These are phyloP conservation scores for Cercophora sp. DNA, from an alignment of 495 filamentous ascomycete species.

Conservation along the genomic window DNA sequence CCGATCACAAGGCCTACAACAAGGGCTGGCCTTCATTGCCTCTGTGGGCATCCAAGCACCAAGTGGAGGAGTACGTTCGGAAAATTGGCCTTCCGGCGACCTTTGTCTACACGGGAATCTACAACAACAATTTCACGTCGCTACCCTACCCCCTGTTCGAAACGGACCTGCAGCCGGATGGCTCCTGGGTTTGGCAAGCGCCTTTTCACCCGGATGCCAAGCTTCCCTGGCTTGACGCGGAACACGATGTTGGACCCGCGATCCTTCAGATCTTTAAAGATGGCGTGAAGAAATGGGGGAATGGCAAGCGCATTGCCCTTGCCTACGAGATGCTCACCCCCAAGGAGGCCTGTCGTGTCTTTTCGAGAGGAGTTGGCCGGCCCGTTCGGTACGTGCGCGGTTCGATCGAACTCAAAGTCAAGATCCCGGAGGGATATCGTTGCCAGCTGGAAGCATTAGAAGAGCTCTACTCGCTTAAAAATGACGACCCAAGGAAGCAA, in stretches of 20 bases:
- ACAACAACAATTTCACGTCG: constrained; percentile 98
- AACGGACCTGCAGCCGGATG: constrained; percentile 79
- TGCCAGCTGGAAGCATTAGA: constrained; percentile 77
- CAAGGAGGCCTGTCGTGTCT: constrained; percentile 71
- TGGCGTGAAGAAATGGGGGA: constrained; percentile 82
- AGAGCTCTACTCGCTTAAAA: constrained; percentile 56
- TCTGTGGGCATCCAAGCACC: constrained; percentile 87
- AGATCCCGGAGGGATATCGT: constrained; percentile 83
- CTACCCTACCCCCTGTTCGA: constrained; percentile 90
- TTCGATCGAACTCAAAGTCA: constrained; percentile 78
- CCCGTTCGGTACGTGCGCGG: constrained; percentile 72
- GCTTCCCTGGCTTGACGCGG: constrained; percentile 94
- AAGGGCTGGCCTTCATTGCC: constrained; percentile 72
- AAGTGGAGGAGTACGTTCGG: constrained; percentile 85
- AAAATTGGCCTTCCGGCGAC: constrained; percentile 80
- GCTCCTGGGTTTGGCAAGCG: constrained; percentile 88
- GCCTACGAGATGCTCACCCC: constrained; percentile 91
- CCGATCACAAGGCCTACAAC: constrained; percentile 77
- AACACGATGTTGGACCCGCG: constrained; percentile 94
- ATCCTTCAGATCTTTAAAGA: constrained; percentile 95
- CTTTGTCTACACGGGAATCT: constrained; percentile 94
- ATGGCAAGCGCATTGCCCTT: constrained; percentile 83
- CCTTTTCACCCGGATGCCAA: constrained; percentile 86
- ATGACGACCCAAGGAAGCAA: constrained; percentile 51
- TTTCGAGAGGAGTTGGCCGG: constrained; percentile 71